Evolutionary conservation across 257 asterid genomes (phyloP).

Genomic region (Echites panduratus): DNA sequence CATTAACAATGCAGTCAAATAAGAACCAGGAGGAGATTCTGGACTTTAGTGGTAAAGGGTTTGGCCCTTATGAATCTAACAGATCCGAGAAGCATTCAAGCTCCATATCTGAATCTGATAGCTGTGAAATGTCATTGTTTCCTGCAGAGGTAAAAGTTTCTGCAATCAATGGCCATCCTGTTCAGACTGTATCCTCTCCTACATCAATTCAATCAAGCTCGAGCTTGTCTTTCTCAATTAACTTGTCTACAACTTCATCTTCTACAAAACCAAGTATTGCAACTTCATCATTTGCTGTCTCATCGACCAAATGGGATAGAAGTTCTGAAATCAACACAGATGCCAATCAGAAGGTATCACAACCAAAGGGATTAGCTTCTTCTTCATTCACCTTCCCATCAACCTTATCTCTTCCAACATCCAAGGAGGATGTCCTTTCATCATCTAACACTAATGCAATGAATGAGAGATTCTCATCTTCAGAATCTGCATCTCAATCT

Average conservation of each 20-base stretch:
- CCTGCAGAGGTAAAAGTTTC: conserved; percentile 29
- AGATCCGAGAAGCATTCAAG: background rate
- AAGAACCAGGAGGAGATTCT: conserved; percentile 4
- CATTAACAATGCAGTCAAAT: background rate
- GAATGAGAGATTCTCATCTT: conserved; percentile 28
- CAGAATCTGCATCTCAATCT: conserved; percentile 28
- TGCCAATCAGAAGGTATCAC: conserved; percentile 32
- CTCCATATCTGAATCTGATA: conserved; percentile 13
- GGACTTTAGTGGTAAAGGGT: background rate
- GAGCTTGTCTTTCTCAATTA: conserved; percentile 23
- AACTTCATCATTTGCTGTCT: conserved; percentile 24
- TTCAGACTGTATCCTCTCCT: conserved; percentile 17
- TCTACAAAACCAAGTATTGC: conserved; percentile 36
- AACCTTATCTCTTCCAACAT: conserved; percentile 23
- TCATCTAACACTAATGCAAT: conserved; percentile 24
- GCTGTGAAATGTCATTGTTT: conserved; percentile 26
- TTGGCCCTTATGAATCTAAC: background rate
- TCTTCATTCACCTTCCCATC: conserved; percentile 30
- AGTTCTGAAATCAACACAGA: conserved; percentile 32
- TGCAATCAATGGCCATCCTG: conserved; percentile 23
- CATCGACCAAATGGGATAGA: conserved; percentile 14
- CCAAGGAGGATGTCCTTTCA: conserved; percentile 24
- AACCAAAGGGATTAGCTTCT: conserved; percentile 28
- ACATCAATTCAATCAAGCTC: conserved; percentile 3
- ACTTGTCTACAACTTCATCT: conserved; percentile 31